Evolutionary conservation across 2,329 filamentous ascomycete genomes (phyloP), one percentile per base, ranked within the genome.

Genomic region (Claviceps monticola): DNA sequence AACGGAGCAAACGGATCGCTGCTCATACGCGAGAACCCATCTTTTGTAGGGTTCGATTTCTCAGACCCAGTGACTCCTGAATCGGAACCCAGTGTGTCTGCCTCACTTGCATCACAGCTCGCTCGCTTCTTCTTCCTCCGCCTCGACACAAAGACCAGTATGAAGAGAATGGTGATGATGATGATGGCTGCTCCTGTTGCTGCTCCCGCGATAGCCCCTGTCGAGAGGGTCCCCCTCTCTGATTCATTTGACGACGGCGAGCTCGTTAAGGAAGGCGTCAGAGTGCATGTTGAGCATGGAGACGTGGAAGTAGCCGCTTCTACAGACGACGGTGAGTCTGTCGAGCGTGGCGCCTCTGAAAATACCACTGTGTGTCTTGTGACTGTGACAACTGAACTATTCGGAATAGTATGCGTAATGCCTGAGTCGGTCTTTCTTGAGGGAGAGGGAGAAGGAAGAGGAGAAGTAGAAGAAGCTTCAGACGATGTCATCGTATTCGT

Each of bases 1-100:
- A 73, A 73, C 9, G 68, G 65, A 1, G 68, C 69, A 57, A 74
- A 72, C 2, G 70, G 65, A 49, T 72, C 69, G 44, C 48, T 38
- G 5, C 44, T 26, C 23, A 36, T 21, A 41, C 16, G 37, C 36
- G 58, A 16, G 54, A 61, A 7, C 58, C 56, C 1, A 59, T 53
- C 37, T 61, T 60, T 48, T 61, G 55, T 21, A 55, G 54, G 17
- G 16, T 16, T 39, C 16, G 5, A 14, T 9, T 54, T 54, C 19
- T 51, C 52, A 43, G 13, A 51, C 7, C 44, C 39, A 8, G 50
- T 36, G 4, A 36, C 29, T 11, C 29, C 26, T 14, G 43, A 38
- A 14, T 46, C 44, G 23, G 23, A 29, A 1, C 48, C 44, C 45
- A 50, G 44, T 53, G 43, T 55, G 51, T 8, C 56, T 55, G 34